Percentiles rank a stretch among this genome's conserved stretches.
These are phyloP conservation scores for Trichoderma asperellum DNA, from an alignment of 2,329 filamentous ascomycete species.

Conservation along the genomic window DNA sequence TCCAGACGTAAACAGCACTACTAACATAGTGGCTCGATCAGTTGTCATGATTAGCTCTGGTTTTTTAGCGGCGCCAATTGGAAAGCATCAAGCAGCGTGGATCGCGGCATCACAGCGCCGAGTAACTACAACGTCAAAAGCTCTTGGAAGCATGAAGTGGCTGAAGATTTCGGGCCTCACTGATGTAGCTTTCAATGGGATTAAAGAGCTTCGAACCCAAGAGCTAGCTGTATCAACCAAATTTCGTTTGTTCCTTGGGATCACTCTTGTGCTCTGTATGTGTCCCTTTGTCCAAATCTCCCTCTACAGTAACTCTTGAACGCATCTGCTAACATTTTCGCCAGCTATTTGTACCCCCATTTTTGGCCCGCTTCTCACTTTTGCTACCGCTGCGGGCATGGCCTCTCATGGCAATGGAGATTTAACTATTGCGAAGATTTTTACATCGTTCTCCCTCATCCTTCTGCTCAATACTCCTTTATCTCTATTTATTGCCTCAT, in stretches of 20 bases:
- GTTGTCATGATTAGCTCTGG: constrained; percentile 42
- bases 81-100: background rate
- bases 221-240: background rate
- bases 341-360: background rate
- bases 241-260: background rate
- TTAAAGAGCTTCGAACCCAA: background rate
- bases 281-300: background rate
- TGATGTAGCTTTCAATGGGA: background rate
- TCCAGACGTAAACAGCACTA: background rate
- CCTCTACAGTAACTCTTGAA: background rate
- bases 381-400: background rate
- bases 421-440: background rate
- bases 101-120: background rate
- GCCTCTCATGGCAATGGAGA: background rate
- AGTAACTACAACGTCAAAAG: background rate
- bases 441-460: background rate
- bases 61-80: constrained; percentile 32
- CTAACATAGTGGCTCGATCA: background rate
- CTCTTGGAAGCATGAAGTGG: background rate
- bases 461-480: background rate
- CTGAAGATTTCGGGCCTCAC: background rate
- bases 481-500: background rate
- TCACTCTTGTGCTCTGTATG: background rate
- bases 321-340: background rate
- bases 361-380: background rate